Evolutionary conservation across 805 yeast species (phyloP).

Genomic region (Saccharomycopsis babjevae): DNA sequence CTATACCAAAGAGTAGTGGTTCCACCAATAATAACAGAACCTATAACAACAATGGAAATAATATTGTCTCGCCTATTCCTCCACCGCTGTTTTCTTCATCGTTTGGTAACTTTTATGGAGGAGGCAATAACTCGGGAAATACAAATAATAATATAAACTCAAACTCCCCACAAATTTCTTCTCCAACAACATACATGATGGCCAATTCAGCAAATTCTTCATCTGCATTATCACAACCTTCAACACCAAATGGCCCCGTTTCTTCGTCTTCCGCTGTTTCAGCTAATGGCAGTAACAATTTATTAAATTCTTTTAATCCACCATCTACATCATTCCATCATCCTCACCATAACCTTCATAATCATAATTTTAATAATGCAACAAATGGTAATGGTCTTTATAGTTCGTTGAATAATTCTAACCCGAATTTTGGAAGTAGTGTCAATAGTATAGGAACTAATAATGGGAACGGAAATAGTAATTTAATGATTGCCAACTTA

Average conservation of each 20-base stretch:
- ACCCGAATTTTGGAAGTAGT: constrained; percentile 14
- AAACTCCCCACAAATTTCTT: not conserved
- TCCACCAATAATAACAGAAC: constrained; percentile 19
- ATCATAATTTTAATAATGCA: not conserved
- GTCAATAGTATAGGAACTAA: not conserved
- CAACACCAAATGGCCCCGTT: not conserved
- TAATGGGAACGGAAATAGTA: not conserved
- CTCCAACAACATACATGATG: not conserved
- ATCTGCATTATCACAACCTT: not conserved
- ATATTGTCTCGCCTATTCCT: constrained; percentile 18
- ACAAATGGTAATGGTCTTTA: constrained; percentile 3
- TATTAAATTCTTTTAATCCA: constrained; percentile 1
- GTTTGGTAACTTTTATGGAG: not conserved
- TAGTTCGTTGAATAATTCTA: constrained; percentile 16
- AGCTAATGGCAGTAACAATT: not conserved
- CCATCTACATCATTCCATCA: constrained; percentile 1
- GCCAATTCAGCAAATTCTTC: not conserved
- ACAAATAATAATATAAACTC: not conserved
- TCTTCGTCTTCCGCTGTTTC: not conserved
- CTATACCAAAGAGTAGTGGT: constrained; percentile 23
- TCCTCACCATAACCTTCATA: not conserved
- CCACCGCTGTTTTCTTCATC: constrained; percentile 18
- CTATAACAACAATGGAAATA: constrained; percentile 9
- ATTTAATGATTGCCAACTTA: constrained; percentile 12
- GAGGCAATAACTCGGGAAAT: not conserved